A percentile compares a stretch with the other conserved stretches of the same genome.
Conservation (phyloP, 345 rosid genomes). For the Mercurialis annua region DNA sequence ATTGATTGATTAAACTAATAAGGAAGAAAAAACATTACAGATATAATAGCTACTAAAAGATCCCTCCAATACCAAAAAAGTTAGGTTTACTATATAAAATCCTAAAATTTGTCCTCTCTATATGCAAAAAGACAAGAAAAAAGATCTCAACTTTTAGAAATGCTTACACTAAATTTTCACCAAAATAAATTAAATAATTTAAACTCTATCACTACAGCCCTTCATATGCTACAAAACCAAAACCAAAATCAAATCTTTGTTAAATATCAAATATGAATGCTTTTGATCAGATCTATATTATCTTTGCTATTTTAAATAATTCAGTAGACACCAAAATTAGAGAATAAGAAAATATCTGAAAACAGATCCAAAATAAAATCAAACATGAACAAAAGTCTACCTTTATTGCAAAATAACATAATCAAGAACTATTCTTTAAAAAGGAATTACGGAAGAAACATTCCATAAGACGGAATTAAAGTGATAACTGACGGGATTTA, state of each 20-base stretch:
- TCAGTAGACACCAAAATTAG: constrained; percentile 29
- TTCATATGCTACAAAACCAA: constrained; percentile 8
- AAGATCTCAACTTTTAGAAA: constrained; percentile 38
- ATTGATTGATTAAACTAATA: neutral
- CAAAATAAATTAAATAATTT: constrained; percentile 21
- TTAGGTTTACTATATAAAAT: constrained; percentile 31
- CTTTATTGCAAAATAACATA: constrained; percentile 16
- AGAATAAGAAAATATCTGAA: constrained; percentile 30
- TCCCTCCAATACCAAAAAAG: constrained; percentile 20
- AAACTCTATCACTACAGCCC: neutral
- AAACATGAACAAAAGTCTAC: constrained; percentile 6
- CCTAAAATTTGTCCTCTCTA: constrained; percentile 31
- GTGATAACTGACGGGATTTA: neutral
- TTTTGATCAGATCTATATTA: constrained; percentile 30
- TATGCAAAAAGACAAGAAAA: constrained; percentile 42
- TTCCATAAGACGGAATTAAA: neutral
- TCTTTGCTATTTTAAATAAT: constrained; percentile 16
- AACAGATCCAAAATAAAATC: constrained; percentile 33
- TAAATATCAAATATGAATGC: constrained; percentile 25
- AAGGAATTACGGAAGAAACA: constrained; percentile 3
- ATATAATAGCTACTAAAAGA: constrained; percentile 8
- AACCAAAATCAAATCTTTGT: neutral
- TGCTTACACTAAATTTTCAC: constrained; percentile 43
- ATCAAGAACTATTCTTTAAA: neutral
- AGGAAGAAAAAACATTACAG: neutral